Base-by-base conservation (phyloP, 768 basidiomycete genomes). In the Gelatoporia subvermispora region DNA sequence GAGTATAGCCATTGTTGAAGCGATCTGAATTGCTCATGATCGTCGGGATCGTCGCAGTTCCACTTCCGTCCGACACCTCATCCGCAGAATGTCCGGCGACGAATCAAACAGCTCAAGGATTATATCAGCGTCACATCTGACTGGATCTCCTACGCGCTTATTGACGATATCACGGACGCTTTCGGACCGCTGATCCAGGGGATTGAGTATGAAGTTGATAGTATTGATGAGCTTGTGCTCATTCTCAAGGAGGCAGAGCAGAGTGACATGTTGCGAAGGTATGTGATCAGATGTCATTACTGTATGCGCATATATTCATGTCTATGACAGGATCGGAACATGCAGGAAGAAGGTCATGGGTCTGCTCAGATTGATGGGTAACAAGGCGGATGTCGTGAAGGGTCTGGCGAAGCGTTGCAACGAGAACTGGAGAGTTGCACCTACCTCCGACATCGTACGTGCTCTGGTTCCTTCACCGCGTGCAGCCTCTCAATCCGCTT, bases 261-360 rank as follows among this genome's bases (percentile, higher is more conserved):
- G 70, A 95, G 85, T 56, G 96, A 99, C 72, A 99, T 99, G 96
- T 72, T 99, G 59, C 74, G 95, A 57, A 75, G 78, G 77, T 77
- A 43, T 45, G 72, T 59, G 13, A 0, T 35, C 15, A 17, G 3
- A 28, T 36, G 25, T 10, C 3, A 35, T 11, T 15, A 44, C 24
- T 31, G 20, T 17, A 48, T 5, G 39, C 18, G 28, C 35, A 3
- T 38, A 3, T 8, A 22, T 20, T 8, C n/a, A 36, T 25, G 11
- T 15, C 15, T 20, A 16, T 2, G 5, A 11, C 56, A 78, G 95
- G 58, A 99, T 98, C 60, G 96, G 96, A 28, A 96, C 92, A 0
- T 98, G 96, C 64, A 78, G 96, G 52, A 99, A 98, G 77, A 98
- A 99, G 70, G 96, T 99, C 56, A 98, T 99, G 96, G 96, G 96